Conservation (phyloP, 306 rosid genomes). For the Lathyrus aphaca region DNA sequence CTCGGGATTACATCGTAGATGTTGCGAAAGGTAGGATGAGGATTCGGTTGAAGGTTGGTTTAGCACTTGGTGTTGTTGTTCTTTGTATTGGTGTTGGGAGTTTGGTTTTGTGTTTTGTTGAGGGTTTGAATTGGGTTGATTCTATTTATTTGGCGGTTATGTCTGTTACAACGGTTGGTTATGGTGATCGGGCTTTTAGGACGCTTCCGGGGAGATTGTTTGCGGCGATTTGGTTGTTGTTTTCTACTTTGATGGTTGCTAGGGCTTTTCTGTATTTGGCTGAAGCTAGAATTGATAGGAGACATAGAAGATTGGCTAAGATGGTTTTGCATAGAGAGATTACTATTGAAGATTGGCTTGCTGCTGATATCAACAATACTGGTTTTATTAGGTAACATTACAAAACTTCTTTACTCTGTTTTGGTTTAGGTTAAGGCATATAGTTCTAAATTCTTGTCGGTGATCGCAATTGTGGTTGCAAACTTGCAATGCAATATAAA, state of each 20-base stretch:
- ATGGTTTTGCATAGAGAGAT: constrained; percentile 76
- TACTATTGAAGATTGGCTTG: constrained; percentile 75
- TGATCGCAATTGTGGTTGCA: too few relatives aligned
- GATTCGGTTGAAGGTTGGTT: constrained; percentile 76
- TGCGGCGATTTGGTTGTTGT: constrained; percentile 75
- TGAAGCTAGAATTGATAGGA: constrained; percentile 75
- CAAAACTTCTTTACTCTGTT: not conserved
- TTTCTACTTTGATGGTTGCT: constrained; percentile 78
- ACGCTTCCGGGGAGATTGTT: constrained; percentile 69
- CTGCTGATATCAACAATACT: constrained; percentile 71
- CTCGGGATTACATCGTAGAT: constrained; percentile 66
- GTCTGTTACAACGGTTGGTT: constrained; percentile 89
- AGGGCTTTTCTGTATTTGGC: constrained; percentile 77
- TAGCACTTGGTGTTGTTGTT: constrained; percentile 83
- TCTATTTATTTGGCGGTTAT: constrained; percentile 72
- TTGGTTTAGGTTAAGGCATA: not conserved
- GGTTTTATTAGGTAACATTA: constrained; percentile 66
- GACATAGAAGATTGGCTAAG: constrained; percentile 66
- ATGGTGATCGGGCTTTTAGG: constrained; percentile 80
- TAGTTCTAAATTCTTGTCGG: too few relatives aligned
- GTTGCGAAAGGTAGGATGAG: constrained; percentile 91
- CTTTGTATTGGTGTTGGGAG: constrained; percentile 74
- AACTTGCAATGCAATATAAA: not conserved
- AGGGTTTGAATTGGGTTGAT: constrained; percentile 66
- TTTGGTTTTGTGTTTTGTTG: constrained; percentile 63